These are phyloP conservation scores for Zygotorulaspora sp. DNA, from an alignment of 805 yeast genomes.

Conservation along the genomic window DNA sequence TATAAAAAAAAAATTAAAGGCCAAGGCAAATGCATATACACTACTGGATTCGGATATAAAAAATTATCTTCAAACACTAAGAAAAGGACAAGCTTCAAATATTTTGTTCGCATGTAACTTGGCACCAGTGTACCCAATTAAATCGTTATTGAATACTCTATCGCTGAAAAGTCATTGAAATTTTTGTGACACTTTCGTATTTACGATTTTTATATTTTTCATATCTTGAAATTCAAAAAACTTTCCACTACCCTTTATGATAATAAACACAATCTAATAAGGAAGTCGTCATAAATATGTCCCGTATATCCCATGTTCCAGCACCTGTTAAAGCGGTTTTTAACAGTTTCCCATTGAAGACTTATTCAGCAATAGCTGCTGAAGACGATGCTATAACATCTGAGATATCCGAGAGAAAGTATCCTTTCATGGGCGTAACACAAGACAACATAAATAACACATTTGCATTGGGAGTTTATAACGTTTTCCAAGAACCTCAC, in stretches of 20 bases:
- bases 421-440: slow-evolving; percentile 17
- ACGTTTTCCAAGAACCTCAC: slow-evolving; percentile 35
- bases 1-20: slow-evolving; percentile 14
- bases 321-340: slow-evolving; percentile 42
- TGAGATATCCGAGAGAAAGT: slow-evolving; percentile 26
- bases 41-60: slow-evolving; percentile 8
- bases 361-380: slow-evolving; percentile 38
- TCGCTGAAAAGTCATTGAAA: no score
- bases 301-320: slow-evolving; percentile 34
- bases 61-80: slow-evolving; percentile 11
- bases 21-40: slow-evolving; percentile 1
- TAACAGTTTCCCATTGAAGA: slow-evolving; percentile 47
- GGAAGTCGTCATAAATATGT: slow-evolving; percentile 1
- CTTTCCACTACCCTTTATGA: background rate
- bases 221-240: background rate
- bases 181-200: no score
- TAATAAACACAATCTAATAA: no score
- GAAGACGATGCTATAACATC: slow-evolving; percentile 27
- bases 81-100: slow-evolving; percentile 30
- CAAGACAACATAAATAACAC: slow-evolving; percentile 18
- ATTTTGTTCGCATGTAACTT: slow-evolving; percentile 27
- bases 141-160: slow-evolving; percentile 21
- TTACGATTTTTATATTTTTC: slow-evolving; percentile 1
- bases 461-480: slow-evolving; percentile 54
- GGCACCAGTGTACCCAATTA: slow-evolving; percentile 30